Percentiles rank a stretch among this genome's conserved stretches.
Conservation (phyloP, 495 filamentous ascomycete genomes). For the Penicillium cinerascens region DNA sequence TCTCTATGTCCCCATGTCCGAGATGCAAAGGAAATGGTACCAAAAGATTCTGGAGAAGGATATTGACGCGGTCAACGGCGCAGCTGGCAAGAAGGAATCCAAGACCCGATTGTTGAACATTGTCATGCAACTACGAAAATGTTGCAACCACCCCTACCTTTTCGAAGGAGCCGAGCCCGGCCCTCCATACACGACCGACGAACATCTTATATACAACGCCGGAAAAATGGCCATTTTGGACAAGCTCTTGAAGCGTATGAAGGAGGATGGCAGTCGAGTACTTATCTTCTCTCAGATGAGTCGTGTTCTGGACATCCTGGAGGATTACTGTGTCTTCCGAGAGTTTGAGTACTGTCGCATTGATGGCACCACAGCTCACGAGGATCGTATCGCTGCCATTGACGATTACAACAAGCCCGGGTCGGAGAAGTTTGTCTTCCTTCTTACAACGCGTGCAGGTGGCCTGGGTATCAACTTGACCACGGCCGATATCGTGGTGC, state of each 20-base stretch:
- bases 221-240: slow-evolving; percentile 98
- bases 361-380: slow-evolving; percentile 94
- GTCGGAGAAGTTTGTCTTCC: slow-evolving; percentile 96
- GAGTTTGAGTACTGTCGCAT: slow-evolving; percentile 96
- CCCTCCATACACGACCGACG: slow-evolving; percentile 96
- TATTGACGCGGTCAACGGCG: slow-evolving; percentile 98
- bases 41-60: slow-evolving; percentile 99
- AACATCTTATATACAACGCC: slow-evolving; percentile 89
- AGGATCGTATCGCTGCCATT: slow-evolving; percentile 95
- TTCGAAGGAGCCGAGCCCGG: slow-evolving; percentile 98
- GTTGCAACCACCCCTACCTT: slow-evolving; percentile 97
- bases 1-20: slow-evolving; percentile 95
- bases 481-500: slow-evolving; percentile 89
- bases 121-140: slow-evolving; percentile 99
- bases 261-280: slow-evolving; percentile 82
- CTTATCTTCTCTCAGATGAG: slow-evolving; percentile 99
- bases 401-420: slow-evolving; percentile 96
- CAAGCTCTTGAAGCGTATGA: slow-evolving; percentile 80
- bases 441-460: slow-evolving; percentile 95
- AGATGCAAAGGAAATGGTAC: slow-evolving; percentile 99
- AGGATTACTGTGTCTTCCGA: slow-evolving; percentile 96
- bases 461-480: slow-evolving; percentile 99
- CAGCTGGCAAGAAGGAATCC: slow-evolving; percentile 93
- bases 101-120: slow-evolving; percentile 99
- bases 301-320: slow-evolving; percentile 91